These are phyloP conservation scores for Trichophaea hybrida DNA, from an alignment of 2,329 filamentous ascomycete genomes.

Conservation along the genomic window DNA sequence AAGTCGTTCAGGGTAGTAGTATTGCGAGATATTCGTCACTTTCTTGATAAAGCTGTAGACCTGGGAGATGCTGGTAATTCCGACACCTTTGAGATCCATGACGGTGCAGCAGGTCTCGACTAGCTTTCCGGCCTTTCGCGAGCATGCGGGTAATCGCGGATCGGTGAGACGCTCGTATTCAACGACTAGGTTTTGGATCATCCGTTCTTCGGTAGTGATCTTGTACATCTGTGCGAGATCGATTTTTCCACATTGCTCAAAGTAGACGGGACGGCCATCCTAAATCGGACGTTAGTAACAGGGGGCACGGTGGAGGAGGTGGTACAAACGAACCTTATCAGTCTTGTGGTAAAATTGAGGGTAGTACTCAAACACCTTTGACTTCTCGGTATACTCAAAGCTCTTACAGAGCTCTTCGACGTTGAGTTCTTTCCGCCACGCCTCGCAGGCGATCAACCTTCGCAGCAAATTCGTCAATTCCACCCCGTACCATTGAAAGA, in stretches of 20 bases:
- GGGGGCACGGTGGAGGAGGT: not conserved
- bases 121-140: slow-evolving; percentile 73
- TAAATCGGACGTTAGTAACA: slow-evolving; percentile 28
- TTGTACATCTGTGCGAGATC: slow-evolving; percentile 72
- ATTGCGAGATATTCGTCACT: slow-evolving; percentile 81
- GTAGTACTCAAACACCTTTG: slow-evolving; percentile 76
- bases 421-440: slow-evolving; percentile 76
- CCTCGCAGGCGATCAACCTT: slow-evolving; percentile 64
- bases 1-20: slow-evolving; percentile 93
- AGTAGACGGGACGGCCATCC: slow-evolving; percentile 91
- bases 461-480: not conserved
- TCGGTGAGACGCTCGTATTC: slow-evolving; percentile 96
- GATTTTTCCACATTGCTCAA: slow-evolving; percentile 88
- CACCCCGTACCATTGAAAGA: not conserved
- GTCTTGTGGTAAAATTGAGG: slow-evolving; percentile 99
- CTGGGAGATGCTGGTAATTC: slow-evolving; percentile 61
- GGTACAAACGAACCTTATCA: slow-evolving; percentile 47
- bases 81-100: slow-evolving; percentile 94
- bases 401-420: slow-evolving; percentile 66
- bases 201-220: slow-evolving; percentile 82
- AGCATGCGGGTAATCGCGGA: slow-evolving; percentile 85
- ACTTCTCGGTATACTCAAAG: slow-evolving; percentile 80
- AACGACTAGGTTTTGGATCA: slow-evolving; percentile 89
- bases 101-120: slow-evolving; percentile 97
- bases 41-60: slow-evolving; percentile 80